phyloP scores from a whole-genome alignment of 148 eudicot species.

The Rhododendron ovatum region DNA sequence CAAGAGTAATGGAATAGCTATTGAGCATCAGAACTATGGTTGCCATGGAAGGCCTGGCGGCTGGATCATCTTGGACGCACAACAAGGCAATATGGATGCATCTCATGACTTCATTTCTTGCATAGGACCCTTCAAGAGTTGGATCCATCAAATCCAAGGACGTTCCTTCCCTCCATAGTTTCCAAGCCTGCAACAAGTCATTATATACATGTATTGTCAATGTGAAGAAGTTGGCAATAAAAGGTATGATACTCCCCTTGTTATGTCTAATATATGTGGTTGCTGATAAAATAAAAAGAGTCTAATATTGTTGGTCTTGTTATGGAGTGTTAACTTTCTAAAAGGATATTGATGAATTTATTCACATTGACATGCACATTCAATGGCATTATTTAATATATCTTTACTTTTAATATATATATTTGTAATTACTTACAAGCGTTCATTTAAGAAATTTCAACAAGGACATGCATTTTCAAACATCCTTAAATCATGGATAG shows the following conservation, averaged over 20 bases:
- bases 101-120: conserved; percentile 28
- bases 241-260: neutral
- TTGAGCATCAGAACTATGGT: conserved; percentile 22
- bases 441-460: neutral
- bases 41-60: conserved; percentile 37
- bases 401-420: neutral
- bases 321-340: neutral
- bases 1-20: conserved; percentile 16
- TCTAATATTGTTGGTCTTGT: neutral
- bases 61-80: conserved; percentile 34
- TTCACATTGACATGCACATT: neutral
- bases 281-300: too few relatives aligned
- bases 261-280: neutral
- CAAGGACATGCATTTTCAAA: neutral
- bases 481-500: neutral
- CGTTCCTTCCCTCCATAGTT: conserved; percentile 18
- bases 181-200: conserved; percentile 27
- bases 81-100: conserved; percentile 31
- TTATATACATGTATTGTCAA: too few relatives aligned
- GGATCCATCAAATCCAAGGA: conserved; percentile 30
- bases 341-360: neutral
- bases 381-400: neutral
- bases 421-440: neutral
- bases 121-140: conserved; percentile 12
- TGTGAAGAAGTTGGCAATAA: neutral